A percentile compares a stretch with the other conserved stretches of the same genome.
Evolutionary conservation across 2,329 filamentous ascomycete genomes (phyloP).

Genomic region (Aplosporella prunicola): DNA sequence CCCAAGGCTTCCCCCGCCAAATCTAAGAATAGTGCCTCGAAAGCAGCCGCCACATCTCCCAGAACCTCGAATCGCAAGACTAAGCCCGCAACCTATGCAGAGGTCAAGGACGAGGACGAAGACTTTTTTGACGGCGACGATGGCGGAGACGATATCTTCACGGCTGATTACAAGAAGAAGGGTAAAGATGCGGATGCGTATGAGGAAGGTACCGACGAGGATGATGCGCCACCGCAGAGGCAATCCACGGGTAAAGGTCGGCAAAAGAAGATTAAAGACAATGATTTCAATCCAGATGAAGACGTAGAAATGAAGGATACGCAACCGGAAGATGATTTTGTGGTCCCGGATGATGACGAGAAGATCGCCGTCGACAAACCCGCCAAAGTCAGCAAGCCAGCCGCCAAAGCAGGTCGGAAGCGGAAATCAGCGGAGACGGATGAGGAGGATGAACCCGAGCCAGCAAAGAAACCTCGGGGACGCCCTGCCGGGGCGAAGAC

Average conservation of each 20-base stretch:
- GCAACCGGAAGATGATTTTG: conserved; percentile 37
- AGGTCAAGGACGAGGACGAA: conserved; percentile 56
- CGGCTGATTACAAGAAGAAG: conserved; percentile 56
- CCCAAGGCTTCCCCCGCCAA: conserved; percentile 28
- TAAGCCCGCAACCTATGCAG: conserved; percentile 32
- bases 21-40: conserved; percentile 22
- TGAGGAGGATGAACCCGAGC: conserved; percentile 44
- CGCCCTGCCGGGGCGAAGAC: conserved; percentile 29
- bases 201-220: conserved; percentile 36
- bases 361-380: conserved; percentile 30
- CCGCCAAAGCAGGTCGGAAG: conserved; percentile 35
- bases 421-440: conserved; percentile 48
- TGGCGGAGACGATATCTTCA: conserved; percentile 73
- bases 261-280: conserved; percentile 39
- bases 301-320: conserved; percentile 47
- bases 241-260: conserved; percentile 25
- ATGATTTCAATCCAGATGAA: conserved; percentile 31
- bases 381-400: conserved; percentile 25
- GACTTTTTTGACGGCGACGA: conserved; percentile 38
- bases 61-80: conserved; percentile 31
- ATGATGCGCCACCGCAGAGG: conserved; percentile 23
- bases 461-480: conserved; percentile 24
- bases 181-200: conserved; percentile 58
- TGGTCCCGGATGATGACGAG: conserved; percentile 36
- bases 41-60: conserved; percentile 23